phyloP scores from a whole-genome alignment of 2,329 filamentous ascomycete genomes.

The Aspergillus calidoustus region DNA sequence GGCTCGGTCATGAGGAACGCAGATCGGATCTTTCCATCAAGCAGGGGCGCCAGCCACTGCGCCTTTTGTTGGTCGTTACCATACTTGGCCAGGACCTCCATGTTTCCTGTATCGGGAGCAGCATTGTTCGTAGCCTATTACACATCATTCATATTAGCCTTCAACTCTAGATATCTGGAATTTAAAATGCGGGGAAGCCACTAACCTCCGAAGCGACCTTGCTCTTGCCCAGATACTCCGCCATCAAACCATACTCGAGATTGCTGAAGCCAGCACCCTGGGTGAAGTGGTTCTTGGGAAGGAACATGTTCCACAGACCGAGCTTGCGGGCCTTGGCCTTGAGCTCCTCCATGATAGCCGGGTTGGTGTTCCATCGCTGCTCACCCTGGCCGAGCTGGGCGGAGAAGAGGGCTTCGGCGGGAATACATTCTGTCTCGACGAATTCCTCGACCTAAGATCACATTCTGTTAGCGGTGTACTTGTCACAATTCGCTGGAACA shows the following conservation, averaged over 20 bases:
- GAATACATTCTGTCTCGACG: slow-evolving; percentile 93
- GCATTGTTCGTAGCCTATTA: slow-evolving; percentile 80
- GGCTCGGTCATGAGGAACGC: slow-evolving; percentile 96
- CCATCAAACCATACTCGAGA: slow-evolving; percentile 97
- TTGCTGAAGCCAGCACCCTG: slow-evolving; percentile 95
- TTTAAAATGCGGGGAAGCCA: not conserved
- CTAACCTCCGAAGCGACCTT: slow-evolving; percentile 72
- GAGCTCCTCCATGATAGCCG: slow-evolving; percentile 81
- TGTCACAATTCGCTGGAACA: not conserved
- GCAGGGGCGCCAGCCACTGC: slow-evolving; percentile 78
- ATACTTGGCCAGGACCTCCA: slow-evolving; percentile 93
- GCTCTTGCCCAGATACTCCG: slow-evolving; percentile 90
- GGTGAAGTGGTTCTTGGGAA: slow-evolving; percentile 92
- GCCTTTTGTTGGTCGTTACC: slow-evolving; percentile 84
- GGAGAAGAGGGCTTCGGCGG: slow-evolving; percentile 77
- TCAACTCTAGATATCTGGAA: not conserved
- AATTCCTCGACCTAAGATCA: slow-evolving; percentile 80
- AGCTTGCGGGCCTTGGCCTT: slow-evolving; percentile 81
- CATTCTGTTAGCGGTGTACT: not conserved
- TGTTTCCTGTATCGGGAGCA: slow-evolving; percentile 91
- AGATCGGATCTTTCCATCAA: slow-evolving; percentile 83
- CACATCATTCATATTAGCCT: not conserved
- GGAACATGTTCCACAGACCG: slow-evolving; percentile 97
- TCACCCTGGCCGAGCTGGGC: slow-evolving; percentile 79
- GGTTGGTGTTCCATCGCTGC: slow-evolving; percentile 78